These are phyloP conservation scores for Erythrophleum ivorense DNA, from an alignment of 331 rosid species.

Conservation along the genomic window DNA sequence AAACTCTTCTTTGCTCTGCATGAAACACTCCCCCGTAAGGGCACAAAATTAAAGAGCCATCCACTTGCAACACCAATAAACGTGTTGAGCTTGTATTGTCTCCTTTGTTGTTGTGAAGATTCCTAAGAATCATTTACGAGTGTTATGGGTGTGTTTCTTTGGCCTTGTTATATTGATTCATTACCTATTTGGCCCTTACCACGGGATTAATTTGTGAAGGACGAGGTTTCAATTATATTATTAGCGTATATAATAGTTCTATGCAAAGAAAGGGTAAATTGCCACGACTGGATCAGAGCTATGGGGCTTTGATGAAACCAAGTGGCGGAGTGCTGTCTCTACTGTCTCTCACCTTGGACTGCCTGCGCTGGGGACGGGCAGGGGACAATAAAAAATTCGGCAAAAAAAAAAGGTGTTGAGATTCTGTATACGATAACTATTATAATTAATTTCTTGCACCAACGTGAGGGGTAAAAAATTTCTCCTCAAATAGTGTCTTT, in stretches of 20 bases:
- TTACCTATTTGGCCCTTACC: background rate
- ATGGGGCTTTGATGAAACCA: background rate
- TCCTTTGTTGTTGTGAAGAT: background rate
- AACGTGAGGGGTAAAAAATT: background rate
- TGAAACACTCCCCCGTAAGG: background rate
- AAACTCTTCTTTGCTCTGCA: background rate
- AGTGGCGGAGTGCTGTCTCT: no score
- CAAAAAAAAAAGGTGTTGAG: no score
- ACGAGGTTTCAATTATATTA: background rate
- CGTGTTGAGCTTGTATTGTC: background rate
- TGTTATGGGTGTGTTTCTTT: background rate
- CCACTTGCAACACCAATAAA: background rate
- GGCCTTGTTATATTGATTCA: background rate
- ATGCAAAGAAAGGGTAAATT: background rate
- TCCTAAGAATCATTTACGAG: background rate
- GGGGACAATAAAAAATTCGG: background rate
- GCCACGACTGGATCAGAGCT: background rate
- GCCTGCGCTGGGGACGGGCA: slow-evolving; percentile 30
- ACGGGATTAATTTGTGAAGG: background rate
- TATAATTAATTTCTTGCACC: background rate
- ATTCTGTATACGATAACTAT: background rate
- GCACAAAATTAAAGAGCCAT: background rate
- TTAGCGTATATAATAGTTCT: no score
- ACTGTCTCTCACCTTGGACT: no score
- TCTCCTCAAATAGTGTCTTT: background rate